Evolutionary conservation across 768 basidiomycete genomes (phyloP), one percentile per base, ranked within the genome.

Genomic region (Epithele typhae): DNA sequence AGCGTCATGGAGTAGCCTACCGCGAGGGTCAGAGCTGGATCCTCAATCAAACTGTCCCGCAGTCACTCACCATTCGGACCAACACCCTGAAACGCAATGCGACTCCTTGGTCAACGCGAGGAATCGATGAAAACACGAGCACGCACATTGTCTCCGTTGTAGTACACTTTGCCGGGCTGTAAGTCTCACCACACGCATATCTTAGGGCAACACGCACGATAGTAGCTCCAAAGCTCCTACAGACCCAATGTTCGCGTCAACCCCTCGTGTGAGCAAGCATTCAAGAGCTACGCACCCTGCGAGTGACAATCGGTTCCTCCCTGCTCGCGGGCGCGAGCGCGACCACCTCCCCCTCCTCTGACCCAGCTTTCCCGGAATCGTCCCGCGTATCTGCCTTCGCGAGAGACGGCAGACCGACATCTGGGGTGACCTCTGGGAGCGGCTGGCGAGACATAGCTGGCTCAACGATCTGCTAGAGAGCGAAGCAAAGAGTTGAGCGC

Each of bases 101-200:
- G 21, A 23, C 32, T 10, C 35, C 9, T 25, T 47, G 36, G 55
- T 50, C 21, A 44, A 42, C 39, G 21, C 14, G 21, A 25, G 24
- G 22, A 21, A 23, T 18, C 4, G 14, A 3, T 22, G 22, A 32
- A 45, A 23, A 14, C 17, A 14, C 1, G 17, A 12, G n/a, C 15
- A 52, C 73, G n/a, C 54, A 85, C 84, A 63, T 87, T 88, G 52
- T 88, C 79, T 43, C 87, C 87, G 48, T 89, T 91, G 64, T 82
- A 86, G 58, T 89, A 89, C 47, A 89, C 87, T 90, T 45, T 19
- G 3, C 4, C 19, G 15, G 21, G 30, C 40, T 15, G 46, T 35
- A 30, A 25, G 34, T 25, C 17, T 43, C 25, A 15, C 32, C 24
- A 33, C 27, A n/a, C 8, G 37, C 33, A 15, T 12, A 15, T 7